Base-by-base conservation (phyloP, 306 rosid genomes). In the Sicyos baderoa region DNA sequence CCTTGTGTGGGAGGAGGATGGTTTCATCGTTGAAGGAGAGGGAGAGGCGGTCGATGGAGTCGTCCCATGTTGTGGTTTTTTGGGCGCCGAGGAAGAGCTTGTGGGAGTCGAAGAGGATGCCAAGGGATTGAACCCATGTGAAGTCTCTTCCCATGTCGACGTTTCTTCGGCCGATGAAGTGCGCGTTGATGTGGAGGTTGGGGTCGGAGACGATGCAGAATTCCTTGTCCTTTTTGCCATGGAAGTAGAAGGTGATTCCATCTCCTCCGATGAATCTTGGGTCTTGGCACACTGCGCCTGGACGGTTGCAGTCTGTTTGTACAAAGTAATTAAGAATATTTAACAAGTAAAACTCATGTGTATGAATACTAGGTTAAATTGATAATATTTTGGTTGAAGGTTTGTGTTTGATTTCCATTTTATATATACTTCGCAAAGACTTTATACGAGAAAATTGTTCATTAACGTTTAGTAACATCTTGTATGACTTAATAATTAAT, bases 171-270 rank as follows among this genome's bases (percentile, higher is more conserved):
- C 91, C 91, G 3, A 81, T 84, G 85, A 88, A 86, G 56, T 81
- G 95, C 9, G 82, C 88, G 15, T 88, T 86, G 55, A 88, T 89
- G 77, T 89, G 96, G 58, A 86, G 83, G 71, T 86, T 83, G 21
- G 82, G 62, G 25, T 89, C 87, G 0, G 91, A 79, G 3, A 89
- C 74, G 11, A 86, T 85, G 45, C 96, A 89, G 53, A 88, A 86
- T 42, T 84, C 75, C 15, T 14, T 48, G 70, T 89, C 84, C 77
- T 79, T 86, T 82, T 88, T 85, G 72, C 89, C 89, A 14, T 88
- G 95, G 82, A 88, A 88, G 82, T 79, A 75, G 73, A 79, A 76
- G 64, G 84, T 76, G 52, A 80, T 73, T 66, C 74, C 84, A 44
- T 80, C 76, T 3, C 76, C 81, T 16, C 84, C 78, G 0, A 76